phyloP scores from a whole-genome alignment of 1,284 basidiomycete species.

The Sutorius eximius region DNA sequence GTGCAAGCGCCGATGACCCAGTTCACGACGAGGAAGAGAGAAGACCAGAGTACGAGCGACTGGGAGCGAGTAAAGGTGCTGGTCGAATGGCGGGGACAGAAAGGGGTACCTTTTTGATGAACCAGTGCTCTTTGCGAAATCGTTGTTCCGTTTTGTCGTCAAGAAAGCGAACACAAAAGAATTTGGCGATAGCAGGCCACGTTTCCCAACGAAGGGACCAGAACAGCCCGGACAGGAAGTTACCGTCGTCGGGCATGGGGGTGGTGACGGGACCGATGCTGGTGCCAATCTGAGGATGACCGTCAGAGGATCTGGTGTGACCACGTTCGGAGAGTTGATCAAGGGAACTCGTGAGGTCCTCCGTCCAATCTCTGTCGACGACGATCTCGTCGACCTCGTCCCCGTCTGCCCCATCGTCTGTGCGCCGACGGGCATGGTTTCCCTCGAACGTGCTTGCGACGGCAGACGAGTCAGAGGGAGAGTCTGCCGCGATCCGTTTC shows the following conservation, averaged over 20 bases:
- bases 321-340: constrained; percentile 51
- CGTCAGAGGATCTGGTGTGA: constrained; percentile 47
- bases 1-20: constrained; percentile 66
- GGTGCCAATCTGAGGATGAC: constrained; percentile 35
- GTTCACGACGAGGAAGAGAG: constrained; percentile 65
- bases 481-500: constrained; percentile 43
- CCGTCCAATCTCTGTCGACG: constrained; percentile 68
- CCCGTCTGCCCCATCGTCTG: constrained; percentile 31
- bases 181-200: constrained; percentile 43
- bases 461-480: constrained; percentile 44
- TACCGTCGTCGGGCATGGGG: constrained; percentile 32
- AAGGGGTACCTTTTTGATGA: constrained; percentile 43
- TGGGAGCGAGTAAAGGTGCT: constrained; percentile 17
- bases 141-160: constrained; percentile 60
- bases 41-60: constrained; percentile 63
- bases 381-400: constrained; percentile 63
- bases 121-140: constrained; percentile 56
- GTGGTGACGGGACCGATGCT: constrained; percentile 38
- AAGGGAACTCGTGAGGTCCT: constrained; percentile 51
- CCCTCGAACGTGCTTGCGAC: constrained; percentile 44
- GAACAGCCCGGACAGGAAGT: constrained; percentile 29
- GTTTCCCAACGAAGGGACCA: constrained; percentile 42
- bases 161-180: constrained; percentile 58
- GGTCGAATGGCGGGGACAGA: not conserved
- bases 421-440: constrained; percentile 31